phyloP scores from a whole-genome alignment of 306 rosid species.

The Cicer yamashitae region DNA sequence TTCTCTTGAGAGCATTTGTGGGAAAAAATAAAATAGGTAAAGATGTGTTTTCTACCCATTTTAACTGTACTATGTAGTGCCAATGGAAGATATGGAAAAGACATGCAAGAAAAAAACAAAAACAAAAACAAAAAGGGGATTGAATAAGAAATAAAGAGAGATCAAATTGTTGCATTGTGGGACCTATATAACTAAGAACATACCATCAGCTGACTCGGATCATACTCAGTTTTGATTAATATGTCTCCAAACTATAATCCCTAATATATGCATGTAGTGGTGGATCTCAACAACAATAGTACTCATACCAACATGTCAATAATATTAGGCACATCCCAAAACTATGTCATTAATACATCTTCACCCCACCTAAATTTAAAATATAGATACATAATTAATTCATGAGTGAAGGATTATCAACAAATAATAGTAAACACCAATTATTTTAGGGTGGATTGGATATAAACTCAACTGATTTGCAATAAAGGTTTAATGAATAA shows the following conservation, averaged over 20 bases:
- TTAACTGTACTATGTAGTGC: not conserved
- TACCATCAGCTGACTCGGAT: constrained; percentile 47
- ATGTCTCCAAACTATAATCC: constrained; percentile 4
- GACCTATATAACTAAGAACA: not conserved
- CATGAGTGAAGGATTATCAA: not conserved
- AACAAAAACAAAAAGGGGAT: too few species aligned
- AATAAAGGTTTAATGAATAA: too few species aligned
- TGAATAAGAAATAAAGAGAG: not conserved
- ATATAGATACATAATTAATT: not conserved
- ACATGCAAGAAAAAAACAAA: not conserved
- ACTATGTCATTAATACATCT: not conserved
- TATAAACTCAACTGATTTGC: too few species aligned
- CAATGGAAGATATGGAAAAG: not conserved
- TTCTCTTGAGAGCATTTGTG: not conserved
- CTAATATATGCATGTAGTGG: not conserved
- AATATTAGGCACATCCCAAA: not conserved
- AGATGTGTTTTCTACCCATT: not conserved
- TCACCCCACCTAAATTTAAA: not conserved
- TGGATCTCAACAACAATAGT: not conserved
- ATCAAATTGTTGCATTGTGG: constrained; percentile 9
- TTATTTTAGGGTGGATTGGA: too few species aligned
- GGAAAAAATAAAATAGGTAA: not conserved
- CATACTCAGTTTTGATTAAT: constrained; percentile 32
- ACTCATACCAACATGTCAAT: constrained; percentile 33
- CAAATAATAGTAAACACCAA: not conserved